Evolutionary conservation across 352 stramenopile genomes (phyloP).

Genomic region (Globisporangium carolinianum): DNA sequence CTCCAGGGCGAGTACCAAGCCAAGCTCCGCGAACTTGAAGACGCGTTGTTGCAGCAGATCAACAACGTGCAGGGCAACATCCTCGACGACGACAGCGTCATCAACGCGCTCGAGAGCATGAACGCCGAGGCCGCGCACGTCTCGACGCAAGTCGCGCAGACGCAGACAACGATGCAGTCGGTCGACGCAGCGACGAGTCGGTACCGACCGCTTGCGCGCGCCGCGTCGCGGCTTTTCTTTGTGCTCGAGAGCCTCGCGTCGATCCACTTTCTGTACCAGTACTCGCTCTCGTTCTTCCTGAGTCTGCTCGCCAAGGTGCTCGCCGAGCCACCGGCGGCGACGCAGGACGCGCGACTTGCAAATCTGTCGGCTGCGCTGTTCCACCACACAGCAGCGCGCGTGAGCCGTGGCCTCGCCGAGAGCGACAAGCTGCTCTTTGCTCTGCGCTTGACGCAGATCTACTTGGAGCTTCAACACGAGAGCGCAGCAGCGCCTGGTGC

Average conservation of each 20-base stretch:
- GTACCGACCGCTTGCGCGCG: conserved; percentile 93
- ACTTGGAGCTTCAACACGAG: conserved; percentile 69
- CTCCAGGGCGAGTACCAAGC: conserved; percentile 98
- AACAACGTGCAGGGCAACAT: conserved; percentile 98
- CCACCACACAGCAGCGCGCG: conserved; percentile 85
- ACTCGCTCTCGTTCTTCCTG: conserved; percentile 97
- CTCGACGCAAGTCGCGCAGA: conserved; percentile 85
- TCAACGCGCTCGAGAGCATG: conserved; percentile 97
- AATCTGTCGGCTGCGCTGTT: conserved; percentile 87
- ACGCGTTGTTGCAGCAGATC: conserved; percentile 97
- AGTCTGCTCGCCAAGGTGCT: conserved; percentile 93
- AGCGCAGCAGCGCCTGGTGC: conserved; percentile 1
- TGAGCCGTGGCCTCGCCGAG: conserved; percentile 92
- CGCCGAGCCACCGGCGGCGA: conserved; percentile 17
- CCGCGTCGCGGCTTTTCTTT: conserved; percentile 89
- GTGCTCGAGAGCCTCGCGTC: conserved; percentile 90
- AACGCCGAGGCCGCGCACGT: conserved; percentile 98
- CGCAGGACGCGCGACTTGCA: conserved; percentile 35
- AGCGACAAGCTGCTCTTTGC: conserved; percentile 99
- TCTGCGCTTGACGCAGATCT: conserved; percentile 92
- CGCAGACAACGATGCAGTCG: conserved; percentile 71
- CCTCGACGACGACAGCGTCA: conserved; percentile 97
- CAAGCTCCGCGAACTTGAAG: conserved; percentile 95
- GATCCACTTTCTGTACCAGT: conserved; percentile 99
- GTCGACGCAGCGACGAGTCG: conserved; percentile 89